Evolutionary conservation across 179 eudicot genomes (phyloP).

Genomic region (Pouteria campechiana): DNA sequence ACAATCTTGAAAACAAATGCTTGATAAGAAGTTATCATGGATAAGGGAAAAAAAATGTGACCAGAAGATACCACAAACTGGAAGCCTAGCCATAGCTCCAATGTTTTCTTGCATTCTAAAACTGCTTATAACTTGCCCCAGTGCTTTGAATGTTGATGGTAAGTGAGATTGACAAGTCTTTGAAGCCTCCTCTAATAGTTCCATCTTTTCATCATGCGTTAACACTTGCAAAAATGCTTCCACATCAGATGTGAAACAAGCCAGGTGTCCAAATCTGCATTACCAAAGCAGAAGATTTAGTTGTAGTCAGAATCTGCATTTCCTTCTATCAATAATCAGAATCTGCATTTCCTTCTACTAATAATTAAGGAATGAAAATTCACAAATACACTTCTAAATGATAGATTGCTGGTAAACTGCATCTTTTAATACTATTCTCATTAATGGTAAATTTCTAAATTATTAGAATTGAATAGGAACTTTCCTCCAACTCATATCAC

Average conservation of each 20-base stretch:
- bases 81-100: conserved; percentile 38
- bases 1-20: too few relatives aligned
- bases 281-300: neutral
- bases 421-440: too few relatives aligned
- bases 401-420: too few relatives aligned
- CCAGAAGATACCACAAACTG: conserved; percentile 34
- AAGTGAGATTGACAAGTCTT: conserved; percentile 23
- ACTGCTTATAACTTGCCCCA: conserved; percentile 52
- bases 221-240: conserved; percentile 60
- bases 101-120: conserved; percentile 46
- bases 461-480: too few relatives aligned
- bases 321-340: too few relatives aligned
- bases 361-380: too few relatives aligned
- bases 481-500: too few relatives aligned
- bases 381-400: too few relatives aligned
- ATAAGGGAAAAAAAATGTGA: neutral
- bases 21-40: too few relatives aligned
- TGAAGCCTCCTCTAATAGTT: conserved; percentile 42
- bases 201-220: conserved; percentile 29
- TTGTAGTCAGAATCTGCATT: too few relatives aligned
- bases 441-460: too few relatives aligned
- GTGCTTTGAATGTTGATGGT: conserved; percentile 28
- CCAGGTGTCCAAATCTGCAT: conserved; percentile 79
- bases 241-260: conserved; percentile 79
- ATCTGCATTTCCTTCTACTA: too few relatives aligned